Conservation (phyloP, 352 stramenopile species). For the Globisporangium yorkense region DNA sequence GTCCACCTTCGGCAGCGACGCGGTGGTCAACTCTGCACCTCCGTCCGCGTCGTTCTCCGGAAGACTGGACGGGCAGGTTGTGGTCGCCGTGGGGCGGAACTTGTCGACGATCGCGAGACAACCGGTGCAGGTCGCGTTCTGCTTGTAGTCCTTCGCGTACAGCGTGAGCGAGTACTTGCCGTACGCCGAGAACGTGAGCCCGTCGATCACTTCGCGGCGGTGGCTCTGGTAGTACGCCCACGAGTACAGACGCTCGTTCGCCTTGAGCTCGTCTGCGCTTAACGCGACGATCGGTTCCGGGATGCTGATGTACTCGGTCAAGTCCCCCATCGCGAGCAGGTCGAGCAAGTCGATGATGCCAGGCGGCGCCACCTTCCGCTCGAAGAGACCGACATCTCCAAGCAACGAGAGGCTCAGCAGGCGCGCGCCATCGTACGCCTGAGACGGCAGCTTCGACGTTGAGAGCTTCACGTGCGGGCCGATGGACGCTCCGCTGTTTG, state of each 20-base stretch:
- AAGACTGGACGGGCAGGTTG: slow-evolving; percentile 22
- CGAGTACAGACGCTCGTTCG: slow-evolving; percentile 12
- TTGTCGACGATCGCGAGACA: slow-evolving; percentile 58
- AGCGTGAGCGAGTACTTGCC: slow-evolving; percentile 56
- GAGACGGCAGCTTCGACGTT: background rate
- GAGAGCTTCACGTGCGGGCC: slow-evolving; percentile 4
- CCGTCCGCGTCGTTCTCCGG: background rate
- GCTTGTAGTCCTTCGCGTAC: slow-evolving; percentile 37
- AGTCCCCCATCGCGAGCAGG: slow-evolving; percentile 13
- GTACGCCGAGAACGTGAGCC: slow-evolving; percentile 32
- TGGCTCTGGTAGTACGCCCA: slow-evolving; percentile 57
- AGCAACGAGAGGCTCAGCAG: slow-evolving; percentile 12
- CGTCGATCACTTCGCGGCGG: slow-evolving; percentile 28
- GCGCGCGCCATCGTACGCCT: slow-evolving; percentile 10
- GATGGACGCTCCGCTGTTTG: background rate
- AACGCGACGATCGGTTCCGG: slow-evolving; percentile 13
- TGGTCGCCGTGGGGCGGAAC: slow-evolving; percentile 37
- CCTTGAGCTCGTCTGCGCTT: slow-evolving; percentile 24
- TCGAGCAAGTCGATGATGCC: slow-evolving; percentile 14
- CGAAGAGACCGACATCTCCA: slow-evolving; percentile 12
- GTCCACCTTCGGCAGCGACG: slow-evolving; percentile 24
- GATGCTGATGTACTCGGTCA: slow-evolving; percentile 5
- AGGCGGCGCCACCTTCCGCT: slow-evolving; percentile 3
- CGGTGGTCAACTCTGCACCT: slow-evolving; percentile 19
- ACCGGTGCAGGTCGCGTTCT: slow-evolving; percentile 31